Evolutionary conservation across 2,329 filamentous ascomycete species (phyloP).

Genomic region (Fusarium tupiense): DNA sequence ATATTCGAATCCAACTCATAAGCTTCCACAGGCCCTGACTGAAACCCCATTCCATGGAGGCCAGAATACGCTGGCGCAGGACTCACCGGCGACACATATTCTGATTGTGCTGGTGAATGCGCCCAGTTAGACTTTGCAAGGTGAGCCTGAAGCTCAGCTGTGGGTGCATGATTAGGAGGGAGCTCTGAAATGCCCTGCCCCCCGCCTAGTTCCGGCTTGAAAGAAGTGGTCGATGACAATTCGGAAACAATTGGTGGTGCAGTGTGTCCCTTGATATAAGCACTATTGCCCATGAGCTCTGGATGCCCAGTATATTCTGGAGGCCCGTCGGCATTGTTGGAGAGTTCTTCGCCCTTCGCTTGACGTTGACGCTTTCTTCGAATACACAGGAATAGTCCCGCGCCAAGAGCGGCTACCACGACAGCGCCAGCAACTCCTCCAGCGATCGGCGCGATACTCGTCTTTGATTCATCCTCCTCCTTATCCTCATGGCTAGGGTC

Average conservation of each 20-base stretch:
- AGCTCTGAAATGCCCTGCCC: slow-evolving; percentile 36
- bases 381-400: slow-evolving; percentile 50
- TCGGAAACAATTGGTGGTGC: slow-evolving; percentile 25
- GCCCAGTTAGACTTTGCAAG: slow-evolving; percentile 26
- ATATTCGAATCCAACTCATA: slow-evolving; percentile 46
- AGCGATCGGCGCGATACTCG: slow-evolving; percentile 48
- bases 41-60: slow-evolving; percentile 44
- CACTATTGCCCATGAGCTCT: slow-evolving; percentile 43
- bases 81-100: slow-evolving; percentile 17
- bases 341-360: slow-evolving; percentile 37
- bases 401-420: slow-evolving; percentile 41
- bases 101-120: slow-evolving; percentile 31
- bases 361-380: slow-evolving; percentile 46
- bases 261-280: slow-evolving; percentile 11
- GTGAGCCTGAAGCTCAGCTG: slow-evolving; percentile 43
- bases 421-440: slow-evolving; percentile 45
- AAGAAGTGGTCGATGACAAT: slow-evolving; percentile 35
- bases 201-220: slow-evolving; percentile 41
- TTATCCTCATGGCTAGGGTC: background rate
- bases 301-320: slow-evolving; percentile 46
- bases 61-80: slow-evolving; percentile 23
- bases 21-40: slow-evolving; percentile 49
- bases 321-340: slow-evolving; percentile 14
- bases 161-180: slow-evolving; percentile 37
- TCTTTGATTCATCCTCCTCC: slow-evolving; percentile 10